Evolutionary conservation across 352 stramenopile species (phyloP).

Genomic region (Aphanomyces astaci): DNA sequence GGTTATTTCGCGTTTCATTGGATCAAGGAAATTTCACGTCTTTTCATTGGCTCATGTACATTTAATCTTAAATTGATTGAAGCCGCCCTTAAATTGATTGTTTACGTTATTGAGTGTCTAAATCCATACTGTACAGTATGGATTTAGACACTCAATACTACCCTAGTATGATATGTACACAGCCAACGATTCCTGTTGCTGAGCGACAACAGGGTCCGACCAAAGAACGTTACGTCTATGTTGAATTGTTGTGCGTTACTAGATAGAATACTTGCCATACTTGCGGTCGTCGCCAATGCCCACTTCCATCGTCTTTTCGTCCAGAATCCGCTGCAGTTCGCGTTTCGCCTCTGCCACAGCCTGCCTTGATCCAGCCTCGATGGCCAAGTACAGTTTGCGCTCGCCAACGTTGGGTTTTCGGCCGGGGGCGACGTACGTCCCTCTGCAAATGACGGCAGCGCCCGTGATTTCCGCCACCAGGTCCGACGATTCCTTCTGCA

Average conservation of each 20-base stretch:
- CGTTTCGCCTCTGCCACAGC: slow-evolving; percentile 68
- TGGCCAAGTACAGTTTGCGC: slow-evolving; percentile 83
- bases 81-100: no score
- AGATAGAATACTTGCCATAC: slow-evolving; percentile 86
- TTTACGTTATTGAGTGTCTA: no score
- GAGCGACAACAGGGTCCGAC: background rate
- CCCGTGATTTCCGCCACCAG: slow-evolving; percentile 84
- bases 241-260: slow-evolving; percentile 23
- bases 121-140: no score
- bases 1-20: no score
- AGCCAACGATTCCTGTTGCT: no score
- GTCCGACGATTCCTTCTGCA: slow-evolving; percentile 81
- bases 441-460: slow-evolving; percentile 79
- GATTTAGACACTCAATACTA: no score
- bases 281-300: slow-evolving; percentile 66
- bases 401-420: slow-evolving; percentile 78
- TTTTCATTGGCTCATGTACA: no score
- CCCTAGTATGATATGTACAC: no score
- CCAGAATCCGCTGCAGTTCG: slow-evolving; percentile 81
- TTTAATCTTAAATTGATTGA: no score
- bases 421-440: slow-evolving; percentile 80
- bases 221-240: background rate
- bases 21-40: no score
- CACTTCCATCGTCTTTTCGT: slow-evolving; percentile 85
- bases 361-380: slow-evolving; percentile 61